phyloP scores from a whole-genome alignment of 1,284 basidiomycete species.

The Phylloboletellus chloephorus region DNA sequence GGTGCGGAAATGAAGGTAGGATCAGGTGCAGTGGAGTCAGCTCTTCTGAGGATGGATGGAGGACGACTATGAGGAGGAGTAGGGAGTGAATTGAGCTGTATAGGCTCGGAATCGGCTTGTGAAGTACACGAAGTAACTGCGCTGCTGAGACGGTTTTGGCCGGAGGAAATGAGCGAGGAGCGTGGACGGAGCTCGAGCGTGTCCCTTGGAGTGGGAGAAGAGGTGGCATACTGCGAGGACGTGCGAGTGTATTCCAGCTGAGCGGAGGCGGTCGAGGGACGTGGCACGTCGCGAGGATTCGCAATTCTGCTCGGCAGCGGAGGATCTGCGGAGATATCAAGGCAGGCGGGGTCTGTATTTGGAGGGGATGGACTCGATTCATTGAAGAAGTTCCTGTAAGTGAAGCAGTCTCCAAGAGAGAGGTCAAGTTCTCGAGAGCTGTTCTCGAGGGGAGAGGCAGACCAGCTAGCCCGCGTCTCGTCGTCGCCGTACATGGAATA shows the following conservation, averaged over 20 bases:
- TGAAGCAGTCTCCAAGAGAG: constrained; percentile 31
- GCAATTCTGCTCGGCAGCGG: constrained; percentile 7
- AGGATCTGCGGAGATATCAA: constrained; percentile 17
- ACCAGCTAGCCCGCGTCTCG: constrained; percentile 38
- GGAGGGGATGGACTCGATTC: constrained; percentile 13
- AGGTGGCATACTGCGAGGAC: constrained; percentile 4
- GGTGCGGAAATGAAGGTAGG: constrained; percentile 8
- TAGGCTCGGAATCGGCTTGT: constrained; percentile 16
- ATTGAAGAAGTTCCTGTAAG: constrained; percentile 26
- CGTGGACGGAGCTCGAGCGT: constrained; percentile 25
- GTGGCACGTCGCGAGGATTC: constrained; percentile 20
- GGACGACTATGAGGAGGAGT: constrained; percentile 33
- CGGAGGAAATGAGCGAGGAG: constrained; percentile 23
- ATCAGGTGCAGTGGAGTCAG: constrained; percentile 26
- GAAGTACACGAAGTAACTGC: constrained; percentile 28
- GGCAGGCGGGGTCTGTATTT: constrained; percentile 6
- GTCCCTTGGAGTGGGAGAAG: constrained; percentile 13
- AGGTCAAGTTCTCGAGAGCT: constrained; percentile 30
- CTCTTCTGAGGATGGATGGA: constrained; percentile 19
- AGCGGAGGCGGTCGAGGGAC: constrained; percentile 8
- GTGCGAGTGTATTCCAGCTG: constrained; percentile 11
- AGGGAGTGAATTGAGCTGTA: constrained; percentile 22
- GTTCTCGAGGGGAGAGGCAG: constrained; percentile 33
- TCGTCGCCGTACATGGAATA: constrained; percentile 74
- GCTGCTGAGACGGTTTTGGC: constrained; percentile 21